A percentile compares a stretch with the other conserved stretches of the same genome.
Conservation (phyloP, 2,329 filamentous ascomycete genomes). For the Raffaelea deltoideospora region DNA sequence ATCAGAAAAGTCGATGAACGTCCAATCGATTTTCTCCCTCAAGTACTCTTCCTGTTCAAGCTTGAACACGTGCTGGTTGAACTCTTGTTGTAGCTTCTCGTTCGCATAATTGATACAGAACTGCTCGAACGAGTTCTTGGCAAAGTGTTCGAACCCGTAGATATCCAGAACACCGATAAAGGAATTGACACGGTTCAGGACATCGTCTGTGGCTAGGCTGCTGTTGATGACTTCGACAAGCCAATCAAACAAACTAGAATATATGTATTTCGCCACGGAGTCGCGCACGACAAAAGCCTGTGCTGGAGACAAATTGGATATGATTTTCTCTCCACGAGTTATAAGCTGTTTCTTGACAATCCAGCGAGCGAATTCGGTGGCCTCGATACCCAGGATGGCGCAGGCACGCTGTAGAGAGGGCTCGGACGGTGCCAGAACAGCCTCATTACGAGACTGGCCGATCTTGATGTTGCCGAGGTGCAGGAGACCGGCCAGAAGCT, state of each 20-base stretch:
- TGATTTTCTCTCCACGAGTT: constrained; percentile 93
- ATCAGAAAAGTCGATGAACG: constrained; percentile 97
- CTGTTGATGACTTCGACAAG: constrained; percentile 93
- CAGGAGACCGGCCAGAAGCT: constrained; percentile 73
- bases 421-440: constrained; percentile 65
- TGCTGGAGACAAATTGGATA: constrained; percentile 83
- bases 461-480: constrained; percentile 97
- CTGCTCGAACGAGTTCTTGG: constrained; percentile 98
- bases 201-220: constrained; percentile 77
- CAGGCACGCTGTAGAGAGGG: constrained; percentile 71
- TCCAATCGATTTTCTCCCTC: constrained; percentile 95
- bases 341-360: constrained; percentile 98
- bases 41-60: constrained; percentile 97
- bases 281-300: constrained; percentile 91
- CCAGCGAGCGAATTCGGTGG: constrained; percentile 84
- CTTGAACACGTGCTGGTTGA: constrained; percentile 99
- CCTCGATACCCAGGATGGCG: constrained; percentile 73
- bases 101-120: constrained; percentile 99
- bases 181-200: constrained; percentile 64
- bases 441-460: constrained; percentile 75
- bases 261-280: constrained; percentile 96
- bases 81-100: constrained; percentile 97
- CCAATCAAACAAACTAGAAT: constrained; percentile 98
- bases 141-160: constrained; percentile 97
- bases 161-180: constrained; percentile 99